These are phyloP conservation scores for Aureobasidium subglaciale DNA, from an alignment of 2,329 filamentous ascomycete genomes.

Conservation along the genomic window DNA sequence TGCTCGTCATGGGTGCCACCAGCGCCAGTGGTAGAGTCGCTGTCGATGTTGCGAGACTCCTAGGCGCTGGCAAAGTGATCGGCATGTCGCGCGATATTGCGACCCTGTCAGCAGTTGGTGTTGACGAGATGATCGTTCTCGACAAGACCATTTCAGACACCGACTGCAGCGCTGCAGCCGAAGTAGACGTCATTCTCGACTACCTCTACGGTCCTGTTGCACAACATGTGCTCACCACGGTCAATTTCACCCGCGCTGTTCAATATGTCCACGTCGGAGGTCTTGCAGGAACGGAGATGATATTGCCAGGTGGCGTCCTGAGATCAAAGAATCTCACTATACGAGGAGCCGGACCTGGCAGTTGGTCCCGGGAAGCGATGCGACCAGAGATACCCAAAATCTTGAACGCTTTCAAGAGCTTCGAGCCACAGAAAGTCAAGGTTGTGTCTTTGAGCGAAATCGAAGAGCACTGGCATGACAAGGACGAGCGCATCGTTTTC, in stretches of 20 bases:
- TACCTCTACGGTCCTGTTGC: slow-evolving; percentile 49
- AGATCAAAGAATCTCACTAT: slow-evolving; percentile 44
- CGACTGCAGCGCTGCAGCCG: slow-evolving; percentile 41
- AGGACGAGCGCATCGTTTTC: slow-evolving; percentile 21
- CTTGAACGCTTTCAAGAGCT: slow-evolving; percentile 18
- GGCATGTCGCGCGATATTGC: slow-evolving; percentile 45
- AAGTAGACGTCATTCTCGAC: slow-evolving; percentile 50
- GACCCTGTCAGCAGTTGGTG: slow-evolving; percentile 36
- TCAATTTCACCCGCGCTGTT: slow-evolving; percentile 35
- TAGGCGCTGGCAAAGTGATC: slow-evolving; percentile 46
- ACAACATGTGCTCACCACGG: slow-evolving; percentile 34
- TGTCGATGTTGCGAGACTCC: slow-evolving; percentile 39
- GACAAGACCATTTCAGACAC: slow-evolving; percentile 32
- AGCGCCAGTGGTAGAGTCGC: slow-evolving; percentile 47
- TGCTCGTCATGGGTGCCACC: slow-evolving; percentile 48
- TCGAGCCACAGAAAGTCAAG: slow-evolving; percentile 19
- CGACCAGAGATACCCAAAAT: slow-evolving; percentile 21
- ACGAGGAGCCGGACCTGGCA: slow-evolving; percentile 24
- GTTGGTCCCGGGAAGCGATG: slow-evolving; percentile 23
- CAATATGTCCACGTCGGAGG: slow-evolving; percentile 50
- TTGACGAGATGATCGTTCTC: slow-evolving; percentile 44
- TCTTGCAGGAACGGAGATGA: slow-evolving; percentile 32
- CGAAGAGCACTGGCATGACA: slow-evolving; percentile 23
- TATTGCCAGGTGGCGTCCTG: slow-evolving; percentile 39
- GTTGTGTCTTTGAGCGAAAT: slow-evolving; percentile 19